Evolutionary conservation across 139 green algal species (phyloP).

Genomic region (Eudorina sp.): DNA sequence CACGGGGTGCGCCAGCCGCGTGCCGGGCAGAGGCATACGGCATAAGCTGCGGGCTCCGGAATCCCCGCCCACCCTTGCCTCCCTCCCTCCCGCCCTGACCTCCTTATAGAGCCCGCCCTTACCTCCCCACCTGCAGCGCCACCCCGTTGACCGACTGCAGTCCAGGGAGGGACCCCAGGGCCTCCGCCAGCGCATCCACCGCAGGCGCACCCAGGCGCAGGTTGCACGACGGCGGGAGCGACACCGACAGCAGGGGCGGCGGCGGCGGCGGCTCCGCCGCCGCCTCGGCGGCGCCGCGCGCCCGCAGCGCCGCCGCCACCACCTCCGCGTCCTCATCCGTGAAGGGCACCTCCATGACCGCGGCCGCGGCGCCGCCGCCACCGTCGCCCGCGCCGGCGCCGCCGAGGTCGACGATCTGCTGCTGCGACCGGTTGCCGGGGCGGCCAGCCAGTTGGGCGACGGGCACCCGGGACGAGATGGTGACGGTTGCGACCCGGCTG

Average conservation of each 20-base stretch:
- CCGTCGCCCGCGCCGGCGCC: neutral
- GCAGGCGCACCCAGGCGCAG: neutral
- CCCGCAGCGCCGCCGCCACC: constrained; percentile 36
- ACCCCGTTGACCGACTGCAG: constrained; percentile 52
- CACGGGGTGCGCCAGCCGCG: too few species aligned
- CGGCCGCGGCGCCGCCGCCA: neutral
- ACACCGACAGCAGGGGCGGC: neutral
- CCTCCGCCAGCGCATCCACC: constrained; percentile 35
- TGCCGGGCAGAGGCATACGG: too few species aligned
- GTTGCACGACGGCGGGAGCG: constrained; percentile 22
- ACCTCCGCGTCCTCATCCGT: constrained; percentile 48
- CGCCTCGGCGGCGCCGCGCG: neutral
- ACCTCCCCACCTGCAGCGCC: neutral
- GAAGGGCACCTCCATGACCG: neutral
- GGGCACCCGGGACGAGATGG: constrained; percentile 27
- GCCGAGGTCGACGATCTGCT: neutral
- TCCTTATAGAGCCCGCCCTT: too few species aligned
- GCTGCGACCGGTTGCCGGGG: neutral
- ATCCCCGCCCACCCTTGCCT: too few species aligned
- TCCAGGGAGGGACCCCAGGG: constrained; percentile 12
- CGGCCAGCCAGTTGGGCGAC: constrained; percentile 18
- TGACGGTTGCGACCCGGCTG: constrained; percentile 7
- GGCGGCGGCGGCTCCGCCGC: neutral
- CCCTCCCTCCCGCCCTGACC: too few species aligned
- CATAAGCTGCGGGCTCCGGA: too few species aligned